Conservation (phyloP, 768 basidiomycete genomes). For the Pisolithus orientalis region DNA sequence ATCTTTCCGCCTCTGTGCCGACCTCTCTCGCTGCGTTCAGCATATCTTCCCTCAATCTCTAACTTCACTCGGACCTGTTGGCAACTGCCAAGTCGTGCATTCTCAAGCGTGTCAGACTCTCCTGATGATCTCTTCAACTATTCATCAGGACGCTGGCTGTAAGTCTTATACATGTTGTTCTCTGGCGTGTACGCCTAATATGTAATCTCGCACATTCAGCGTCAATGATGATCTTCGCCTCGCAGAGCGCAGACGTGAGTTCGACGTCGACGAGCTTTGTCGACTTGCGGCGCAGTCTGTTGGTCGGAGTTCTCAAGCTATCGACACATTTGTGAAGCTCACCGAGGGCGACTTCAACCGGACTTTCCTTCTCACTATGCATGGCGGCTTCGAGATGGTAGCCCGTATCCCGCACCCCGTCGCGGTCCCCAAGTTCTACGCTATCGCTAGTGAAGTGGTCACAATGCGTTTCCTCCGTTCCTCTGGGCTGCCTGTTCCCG, state of each 20-base stretch:
- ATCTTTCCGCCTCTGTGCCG: no score
- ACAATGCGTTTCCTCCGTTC: conserved; percentile 20
- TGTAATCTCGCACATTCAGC: conserved; percentile 25
- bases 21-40: no score
- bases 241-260: conserved; percentile 37
- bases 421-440: conserved; percentile 19
- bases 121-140: conserved; percentile 34
- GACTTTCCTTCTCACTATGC: conserved; percentile 22
- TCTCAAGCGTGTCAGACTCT: conserved; percentile 21
- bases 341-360: conserved; percentile 34
- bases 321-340: conserved; percentile 34
- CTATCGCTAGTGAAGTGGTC: conserved; percentile 25
- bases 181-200: conserved; percentile 22
- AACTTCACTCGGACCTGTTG: no score
- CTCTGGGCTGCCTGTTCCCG: conserved; percentile 25
- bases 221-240: conserved; percentile 40
- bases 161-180: conserved; percentile 29
- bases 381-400: conserved; percentile 12
- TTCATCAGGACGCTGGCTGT: conserved; percentile 38
- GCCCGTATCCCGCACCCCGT: neutral
- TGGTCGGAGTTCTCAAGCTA: conserved; percentile 28
- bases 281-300: conserved; percentile 41
- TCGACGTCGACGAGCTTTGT: conserved; percentile 34
- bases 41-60: no score
- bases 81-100: conserved; percentile 6